Evolutionary conservation across 352 stramenopile genomes (phyloP).

Genomic region (Phytophthora meadii): DNA sequence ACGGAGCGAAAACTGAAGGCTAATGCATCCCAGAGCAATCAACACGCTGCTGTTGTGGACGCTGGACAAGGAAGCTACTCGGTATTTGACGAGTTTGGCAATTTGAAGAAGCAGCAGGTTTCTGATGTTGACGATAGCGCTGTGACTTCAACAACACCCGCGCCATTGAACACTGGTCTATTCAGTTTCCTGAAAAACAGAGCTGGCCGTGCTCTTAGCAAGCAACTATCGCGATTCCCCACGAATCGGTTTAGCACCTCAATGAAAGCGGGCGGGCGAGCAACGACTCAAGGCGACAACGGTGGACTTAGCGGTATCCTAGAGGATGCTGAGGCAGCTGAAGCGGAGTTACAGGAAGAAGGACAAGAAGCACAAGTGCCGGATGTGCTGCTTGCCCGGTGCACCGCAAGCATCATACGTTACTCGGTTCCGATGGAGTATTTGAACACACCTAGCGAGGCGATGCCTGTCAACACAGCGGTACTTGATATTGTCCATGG

Average conservation of each 20-base stretch:
- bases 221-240: constrained; percentile 65
- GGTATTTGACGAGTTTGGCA: constrained; percentile 82
- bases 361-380: constrained; percentile 32
- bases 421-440: constrained; percentile 70
- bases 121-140: constrained; percentile 14
- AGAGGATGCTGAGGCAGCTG: constrained; percentile 53
- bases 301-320: constrained; percentile 46
- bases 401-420: constrained; percentile 54
- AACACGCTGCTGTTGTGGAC: constrained; percentile 60
- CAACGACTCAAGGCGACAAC: constrained; percentile 15
- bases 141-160: constrained; percentile 8
- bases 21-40: constrained; percentile 41
- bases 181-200: constrained; percentile 83
- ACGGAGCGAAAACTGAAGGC: constrained; percentile 71
- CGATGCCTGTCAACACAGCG: constrained; percentile 61
- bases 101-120: constrained; percentile 65
- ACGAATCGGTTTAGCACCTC: constrained; percentile 33
- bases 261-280: constrained; percentile 10
- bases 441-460: constrained; percentile 52
- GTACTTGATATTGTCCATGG: constrained; percentile 56
- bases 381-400: constrained; percentile 56
- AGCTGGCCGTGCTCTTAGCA: constrained; percentile 68
- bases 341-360: constrained; percentile 31
- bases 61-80: constrained; percentile 70
- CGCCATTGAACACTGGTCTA: constrained; percentile 67